Conservation (phyloP, 164 flowering plant genomes). For the Paratinospora sagittata region DNA sequence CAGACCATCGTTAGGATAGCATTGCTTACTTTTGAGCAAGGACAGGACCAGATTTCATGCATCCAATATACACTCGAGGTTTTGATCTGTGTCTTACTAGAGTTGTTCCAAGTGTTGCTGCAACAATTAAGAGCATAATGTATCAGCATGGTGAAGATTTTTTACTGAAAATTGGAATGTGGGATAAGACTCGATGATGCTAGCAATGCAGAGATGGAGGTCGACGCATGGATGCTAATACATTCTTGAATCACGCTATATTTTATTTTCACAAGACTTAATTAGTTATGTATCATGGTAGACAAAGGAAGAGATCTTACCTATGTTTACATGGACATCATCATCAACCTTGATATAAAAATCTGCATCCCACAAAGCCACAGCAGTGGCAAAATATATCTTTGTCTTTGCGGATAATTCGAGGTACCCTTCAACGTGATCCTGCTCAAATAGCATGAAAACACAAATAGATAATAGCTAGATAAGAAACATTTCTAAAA, state of each 20-base stretch:
- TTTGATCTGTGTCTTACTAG: conserved; percentile 65
- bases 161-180: neutral
- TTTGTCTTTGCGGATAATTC: conserved; percentile 88
- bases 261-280: neutral
- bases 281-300: neutral
- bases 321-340: conserved; percentile 94
- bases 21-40: conserved; percentile 78
- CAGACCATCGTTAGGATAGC: conserved; percentile 5
- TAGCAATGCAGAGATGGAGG: too few relatives aligned
- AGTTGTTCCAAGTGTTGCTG: conserved; percentile 85
- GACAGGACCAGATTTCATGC: conserved; percentile 98
- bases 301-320: conserved; percentile 24
- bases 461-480: neutral
- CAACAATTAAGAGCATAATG: conserved; percentile 17
- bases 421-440: conserved; percentile 92
- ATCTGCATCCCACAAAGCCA: conserved; percentile 90
- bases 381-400: conserved; percentile 74
- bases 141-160: conserved; percentile 7
- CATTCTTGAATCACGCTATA: neutral
- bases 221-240: too few relatives aligned
- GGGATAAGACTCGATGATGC: neutral
- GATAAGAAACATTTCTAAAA: neutral
- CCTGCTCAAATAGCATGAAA: conserved; percentile 30
- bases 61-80: conserved; percentile 82
- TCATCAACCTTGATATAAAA: conserved; percentile 90